Evolutionary conservation across 768 basidiomycete species (phyloP), one percentile per base, ranked within the genome.

Genomic region (Cystobasidium onofrii): DNA sequence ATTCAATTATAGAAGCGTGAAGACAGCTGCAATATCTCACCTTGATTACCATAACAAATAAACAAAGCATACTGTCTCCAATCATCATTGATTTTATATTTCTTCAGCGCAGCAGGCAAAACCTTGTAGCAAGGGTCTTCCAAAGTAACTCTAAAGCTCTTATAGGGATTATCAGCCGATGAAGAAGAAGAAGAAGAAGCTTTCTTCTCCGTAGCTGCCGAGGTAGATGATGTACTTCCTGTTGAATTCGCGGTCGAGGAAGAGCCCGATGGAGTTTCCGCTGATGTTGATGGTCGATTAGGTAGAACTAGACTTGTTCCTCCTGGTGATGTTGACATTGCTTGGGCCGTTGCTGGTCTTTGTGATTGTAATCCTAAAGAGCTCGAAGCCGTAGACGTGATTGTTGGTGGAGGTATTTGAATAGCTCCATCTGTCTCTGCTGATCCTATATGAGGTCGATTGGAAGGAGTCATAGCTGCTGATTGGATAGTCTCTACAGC

Each of bases 51-150:
- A 81, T 95, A 97, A 78, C 95, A 98, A 75, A 99, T 98, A 83
- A 99, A 99, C 89, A 99, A 90, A 33, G 96, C 96, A 83, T 98
- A 99, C 78, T 92, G 91, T 84, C 92, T 89, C 96, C 96, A 99
- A 81, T 91, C 94, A 76, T 98, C 96, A 81, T 95, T 92, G 82
- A 98, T 98, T 80, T 91, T 93, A 81, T 99, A 99, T 82, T 98
- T 98, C 83, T 97, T 97, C 76, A 99, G 84, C 18, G 96, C 96
- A 0, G 96, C 96, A 0, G 96, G 96, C 18, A 99, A 84, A 25
- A 99, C 96, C 80, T 98, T 98, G 89, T 91, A 98, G 36, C 95
- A 96, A 0, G 96, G 96, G 80, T 99, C 96, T 69, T 98, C 95
- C 73, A 99, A 81, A 76, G 91, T 96, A 74, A 99, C 95, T 81